Percentiles rank a stretch among this genome's conserved stretches.
phyloP scores from a whole-genome alignment of 2,329 filamentous ascomycete genomes.

The Ophiostoma himal-ulmi region DNA sequence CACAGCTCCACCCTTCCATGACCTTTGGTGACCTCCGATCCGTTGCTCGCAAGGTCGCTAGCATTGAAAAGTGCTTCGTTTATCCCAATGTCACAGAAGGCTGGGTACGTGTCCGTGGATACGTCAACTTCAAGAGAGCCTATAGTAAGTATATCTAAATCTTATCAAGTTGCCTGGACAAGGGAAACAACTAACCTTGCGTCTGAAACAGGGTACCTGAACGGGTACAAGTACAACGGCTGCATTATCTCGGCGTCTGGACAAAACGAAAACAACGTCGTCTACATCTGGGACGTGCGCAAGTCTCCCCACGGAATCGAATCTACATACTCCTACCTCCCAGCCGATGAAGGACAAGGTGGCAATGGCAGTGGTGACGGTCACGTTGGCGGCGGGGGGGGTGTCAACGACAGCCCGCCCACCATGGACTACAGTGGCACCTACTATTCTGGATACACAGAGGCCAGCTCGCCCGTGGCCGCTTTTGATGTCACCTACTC shows the following conservation, averaged over 20 bases:
- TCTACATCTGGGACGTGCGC: slow-evolving; percentile 19
- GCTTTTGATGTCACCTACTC: neutral
- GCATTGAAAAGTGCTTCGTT: slow-evolving; percentile 22
- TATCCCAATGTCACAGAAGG: slow-evolving; percentile 18
- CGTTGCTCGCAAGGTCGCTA: slow-evolving; percentile 6
- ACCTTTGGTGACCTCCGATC: slow-evolving; percentile 16
- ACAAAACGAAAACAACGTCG: slow-evolving; percentile 16
- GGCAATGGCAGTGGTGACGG: neutral
- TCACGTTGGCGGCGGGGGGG: neutral
- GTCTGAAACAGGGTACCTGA: slow-evolving; percentile 11
- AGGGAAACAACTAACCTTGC: neutral
- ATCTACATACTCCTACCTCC: neutral
- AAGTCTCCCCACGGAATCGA: slow-evolving; percentile 3
- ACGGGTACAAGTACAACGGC: slow-evolving; percentile 16
- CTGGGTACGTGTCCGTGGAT: slow-evolving; percentile 21
- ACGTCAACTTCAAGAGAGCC: slow-evolving; percentile 10
- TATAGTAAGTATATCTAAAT: slow-evolving; percentile 6
- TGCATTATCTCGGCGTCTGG: slow-evolving; percentile 16
- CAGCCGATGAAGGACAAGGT: neutral
- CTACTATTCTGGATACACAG: neutral
- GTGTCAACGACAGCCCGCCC: neutral
- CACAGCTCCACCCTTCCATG: slow-evolving; percentile 18
- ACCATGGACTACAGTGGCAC: neutral
- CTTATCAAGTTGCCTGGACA: neutral
- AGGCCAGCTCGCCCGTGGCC: neutral